Evolutionary conservation across 192 early-diverging fungal species (phyloP), one percentile per base, ranked within the genome.

Genomic region (Gryganskiella cystojenkinii): DNA sequence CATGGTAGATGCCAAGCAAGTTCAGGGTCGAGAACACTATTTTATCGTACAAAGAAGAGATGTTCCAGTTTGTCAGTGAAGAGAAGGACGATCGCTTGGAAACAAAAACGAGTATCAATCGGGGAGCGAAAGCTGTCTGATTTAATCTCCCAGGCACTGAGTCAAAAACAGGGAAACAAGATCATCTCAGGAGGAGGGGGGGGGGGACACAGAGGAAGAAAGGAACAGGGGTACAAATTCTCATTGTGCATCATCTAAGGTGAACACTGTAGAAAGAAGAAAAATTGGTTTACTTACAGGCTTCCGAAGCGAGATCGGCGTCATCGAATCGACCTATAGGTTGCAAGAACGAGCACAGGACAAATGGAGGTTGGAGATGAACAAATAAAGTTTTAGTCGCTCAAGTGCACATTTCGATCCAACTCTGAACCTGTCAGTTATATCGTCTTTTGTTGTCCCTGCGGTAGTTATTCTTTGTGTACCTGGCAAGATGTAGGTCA

Each of bases 401-500:
- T n/a, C n/a, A n/a, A n/a, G n/a, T n/a, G n/a, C n/a, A n/a, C n/a
- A n/a, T n/a, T n/a, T n/a, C n/a, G n/a, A n/a, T n/a, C n/a, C n/a
- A n/a, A n/a, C n/a, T n/a, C n/a, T n/a, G n/a, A n/a, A n/a, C n/a
- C n/a, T n/a, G n/a, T n/a, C n/a, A n/a, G n/a, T n/a, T n/a, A n/a
- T n/a, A n/a, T n/a, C n/a, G n/a, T 24, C 49, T 25, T 9, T 9
- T 53, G 37, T 56, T 24, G 19, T 55, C 42, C 28, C 19, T 56
- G 24, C 24, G 55, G n/a, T n/a, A 45, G 37, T 20, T 37, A 31
- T 2, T 25, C 37, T 19, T 3, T 47, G 14, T 54, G 50, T 81
- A 92, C 93, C 95, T 28, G 95, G 95, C 20, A 99, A 69, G 34
- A 99, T 86, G 61, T 99, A 99, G 14, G 95, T 94, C 33, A 97